Base-by-base conservation (phyloP, 805 yeast species). In the Debaryomyces tyrocola region DNA sequence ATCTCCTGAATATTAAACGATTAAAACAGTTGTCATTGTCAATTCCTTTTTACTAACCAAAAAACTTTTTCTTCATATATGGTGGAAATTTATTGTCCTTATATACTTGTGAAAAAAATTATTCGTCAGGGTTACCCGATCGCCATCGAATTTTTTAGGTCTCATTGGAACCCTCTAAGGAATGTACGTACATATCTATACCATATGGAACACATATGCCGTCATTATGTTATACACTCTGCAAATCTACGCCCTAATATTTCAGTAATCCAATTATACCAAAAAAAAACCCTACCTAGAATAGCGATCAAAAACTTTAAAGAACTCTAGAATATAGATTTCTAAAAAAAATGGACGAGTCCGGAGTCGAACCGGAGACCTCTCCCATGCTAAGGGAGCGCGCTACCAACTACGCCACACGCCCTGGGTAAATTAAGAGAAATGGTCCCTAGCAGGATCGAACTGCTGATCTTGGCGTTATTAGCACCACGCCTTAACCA, bases 381-480 rank as follows among this genome's bases (percentile, higher is more conserved):
- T 69, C 70, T 69, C 74, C 66, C 75, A 69, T 69, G 74, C 74
- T 66, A 69, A 69, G 74, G 64, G 74, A 68, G 69, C 74, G 74
- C 74, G 74, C 74, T 69, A 69, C 74, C 74, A 69, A 69, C 75
- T 69, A 63, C 75, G 75, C 75, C 74, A 69, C 73, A 69, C 74
- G 75, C 74, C 75, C 67, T 34, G 38, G 2, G 8, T 12, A 2
- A 12, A 11, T 2, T n/a, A 9, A 37, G 37, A 41, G 15, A 27
- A 64, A 59, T 82, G 87, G 80, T 82, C 85, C 85, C 85, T 82
- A 80, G 85, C 87, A 79, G 87, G 87, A 80, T 82, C 87, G 87
- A 82, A 82, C 87, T 79, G 87, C 85, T 80, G 87, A 82, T 82
- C 87, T 70, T 60, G 73, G 74, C 73, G 74, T 69, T 72, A 71